Percentiles rank a stretch among this genome's conserved stretches.
Evolutionary conservation across 148 eudicot species (phyloP).

Genomic region (Beta vulgaris): DNA sequence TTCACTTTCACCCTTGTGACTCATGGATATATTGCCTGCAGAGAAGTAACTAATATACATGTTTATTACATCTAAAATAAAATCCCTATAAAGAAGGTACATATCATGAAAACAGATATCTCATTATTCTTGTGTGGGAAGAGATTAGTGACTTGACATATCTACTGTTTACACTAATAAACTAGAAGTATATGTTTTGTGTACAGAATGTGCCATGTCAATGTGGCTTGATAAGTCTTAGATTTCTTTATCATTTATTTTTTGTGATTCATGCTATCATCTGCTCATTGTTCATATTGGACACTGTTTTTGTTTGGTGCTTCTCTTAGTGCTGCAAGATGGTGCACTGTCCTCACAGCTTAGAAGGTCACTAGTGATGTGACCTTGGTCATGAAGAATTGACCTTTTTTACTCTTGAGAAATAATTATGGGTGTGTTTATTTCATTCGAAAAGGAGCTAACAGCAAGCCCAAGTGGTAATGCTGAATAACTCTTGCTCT

Average conservation of each 20-base stretch:
- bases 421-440: background rate
- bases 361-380: slow-evolving; percentile 14
- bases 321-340: slow-evolving; percentile 1
- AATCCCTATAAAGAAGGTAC: background rate
- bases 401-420: background rate
- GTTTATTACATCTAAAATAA: too few relatives aligned
- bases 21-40: background rate
- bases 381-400: background rate
- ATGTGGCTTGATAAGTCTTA: slow-evolving; percentile 10
- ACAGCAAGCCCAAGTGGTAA: background rate
- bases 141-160: background rate
- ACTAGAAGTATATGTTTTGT: background rate
- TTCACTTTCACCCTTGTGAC: background rate
- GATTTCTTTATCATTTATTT: background rate
- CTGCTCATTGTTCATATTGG: slow-evolving; percentile 10
- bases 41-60: too few relatives aligned
- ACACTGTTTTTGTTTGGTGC: slow-evolving; percentile 14
- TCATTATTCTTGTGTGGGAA: background rate
- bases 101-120: background rate
- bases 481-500: background rate
- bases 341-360: background rate
- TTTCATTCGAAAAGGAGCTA: background rate
- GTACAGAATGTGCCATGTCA: background rate
- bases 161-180: background rate
- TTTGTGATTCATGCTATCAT: slow-evolving; percentile 1